These are phyloP conservation scores for Zygoascus meyerae DNA, from an alignment of 1,139 yeast species.

Conservation along the genomic window DNA sequence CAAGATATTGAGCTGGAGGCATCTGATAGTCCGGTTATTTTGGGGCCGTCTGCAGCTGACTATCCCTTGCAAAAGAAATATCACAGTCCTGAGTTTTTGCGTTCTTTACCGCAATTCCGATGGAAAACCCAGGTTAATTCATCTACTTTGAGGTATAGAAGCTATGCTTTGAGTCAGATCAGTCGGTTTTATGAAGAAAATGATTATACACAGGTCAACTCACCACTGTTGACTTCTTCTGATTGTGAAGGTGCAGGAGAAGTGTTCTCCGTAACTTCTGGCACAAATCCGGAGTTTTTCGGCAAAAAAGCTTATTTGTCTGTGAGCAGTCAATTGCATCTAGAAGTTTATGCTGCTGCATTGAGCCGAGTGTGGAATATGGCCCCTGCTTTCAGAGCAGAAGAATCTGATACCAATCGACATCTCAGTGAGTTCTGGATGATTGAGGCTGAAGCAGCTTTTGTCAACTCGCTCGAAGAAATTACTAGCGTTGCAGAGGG, in stretches of 20 bases:
- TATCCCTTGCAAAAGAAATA: conserved; percentile 84
- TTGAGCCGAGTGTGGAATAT: conserved; percentile 81
- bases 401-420: conserved; percentile 80
- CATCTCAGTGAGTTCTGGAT: conserved; percentile 97
- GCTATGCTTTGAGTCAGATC: conserved; percentile 53
- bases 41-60: conserved; percentile 46
- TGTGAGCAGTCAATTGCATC: conserved; percentile 87
- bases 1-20: conserved; percentile 43
- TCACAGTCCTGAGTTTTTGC: conserved; percentile 58
- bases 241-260: conserved; percentile 99
- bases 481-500: conserved; percentile 61
- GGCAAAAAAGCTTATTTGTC: conserved; percentile 64
- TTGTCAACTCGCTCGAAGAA: conserved; percentile 51
- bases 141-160: conserved; percentile 65
- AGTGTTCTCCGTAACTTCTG: conserved; percentile 48
- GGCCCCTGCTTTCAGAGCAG: conserved; percentile 93
- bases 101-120: conserved; percentile 68
- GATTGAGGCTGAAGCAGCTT: conserved; percentile 87
- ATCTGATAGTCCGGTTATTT: conserved; percentile 32
- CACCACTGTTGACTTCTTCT: conserved; percentile 81
- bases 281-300: conserved; percentile 43
- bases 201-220: conserved; percentile 65
- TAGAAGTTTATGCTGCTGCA: conserved; percentile 75
- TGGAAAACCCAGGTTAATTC: conserved; percentile 66
- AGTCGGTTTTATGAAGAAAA: conserved; percentile 48